A percentile compares a stretch with the other conserved stretches of the same genome.
Evolutionary conservation across 352 stramenopile genomes (phyloP).

Genomic region (Saprolegnia parasitica): DNA sequence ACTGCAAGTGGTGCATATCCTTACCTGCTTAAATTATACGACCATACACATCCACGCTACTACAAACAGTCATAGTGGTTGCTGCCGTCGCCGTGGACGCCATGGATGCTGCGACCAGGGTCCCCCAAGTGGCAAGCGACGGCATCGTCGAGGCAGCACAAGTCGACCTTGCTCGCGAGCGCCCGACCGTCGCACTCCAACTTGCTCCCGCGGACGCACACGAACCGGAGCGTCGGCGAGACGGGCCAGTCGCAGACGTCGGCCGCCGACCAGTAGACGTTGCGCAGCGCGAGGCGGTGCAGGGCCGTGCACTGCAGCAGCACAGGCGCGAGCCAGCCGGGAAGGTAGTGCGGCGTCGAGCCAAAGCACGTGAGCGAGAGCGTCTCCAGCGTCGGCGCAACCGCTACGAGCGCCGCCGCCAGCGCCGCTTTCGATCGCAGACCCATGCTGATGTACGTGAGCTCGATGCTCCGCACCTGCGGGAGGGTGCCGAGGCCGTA

Average conservation of each 20-base stretch:
- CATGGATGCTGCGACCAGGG: neutral
- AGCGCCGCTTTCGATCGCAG: neutral
- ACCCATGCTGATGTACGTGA: conserved; percentile 15
- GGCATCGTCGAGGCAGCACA: neutral
- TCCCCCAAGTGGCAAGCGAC: neutral
- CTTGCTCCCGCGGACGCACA: conserved; percentile 8
- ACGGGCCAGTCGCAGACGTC: neutral
- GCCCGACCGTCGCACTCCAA: neutral
- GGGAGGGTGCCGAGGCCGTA: neutral
- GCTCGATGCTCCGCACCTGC: neutral
- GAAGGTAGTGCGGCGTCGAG: conserved; percentile 8
- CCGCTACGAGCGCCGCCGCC: neutral
- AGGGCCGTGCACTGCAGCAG: neutral
- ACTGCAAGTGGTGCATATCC: too few relatives aligned
- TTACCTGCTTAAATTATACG: too few relatives aligned
- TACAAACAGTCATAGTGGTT: too few relatives aligned
- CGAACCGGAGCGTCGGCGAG: neutral
- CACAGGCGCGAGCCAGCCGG: neutral
- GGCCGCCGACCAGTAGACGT: neutral
- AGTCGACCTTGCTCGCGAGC: neutral
- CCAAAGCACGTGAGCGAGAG: conserved; percentile 16
- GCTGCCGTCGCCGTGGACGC: neutral
- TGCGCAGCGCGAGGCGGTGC: conserved; percentile 5
- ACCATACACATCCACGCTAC: too few relatives aligned
- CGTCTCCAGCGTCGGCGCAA: neutral